These are phyloP conservation scores for Suillus subaureus DNA, from an alignment of 768 basidiomycete genomes.

Conservation along the genomic window DNA sequence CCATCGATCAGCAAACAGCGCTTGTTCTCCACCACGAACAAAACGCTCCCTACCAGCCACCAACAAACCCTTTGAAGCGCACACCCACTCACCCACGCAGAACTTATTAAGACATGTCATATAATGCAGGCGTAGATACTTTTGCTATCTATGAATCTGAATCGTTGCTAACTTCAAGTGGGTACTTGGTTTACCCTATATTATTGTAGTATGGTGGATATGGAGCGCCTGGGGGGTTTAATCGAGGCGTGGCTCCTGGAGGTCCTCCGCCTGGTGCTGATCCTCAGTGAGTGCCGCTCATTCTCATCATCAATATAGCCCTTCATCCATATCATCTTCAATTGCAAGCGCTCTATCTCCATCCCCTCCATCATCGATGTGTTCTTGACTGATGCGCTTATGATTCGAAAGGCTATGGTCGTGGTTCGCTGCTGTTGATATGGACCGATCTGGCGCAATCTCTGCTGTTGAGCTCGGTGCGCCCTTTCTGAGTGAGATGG, in stretches of 20 bases:
- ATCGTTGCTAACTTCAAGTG: not conserved
- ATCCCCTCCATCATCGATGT: not conserved
- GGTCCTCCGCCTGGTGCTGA: conserved; percentile 59
- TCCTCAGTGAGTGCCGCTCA: conserved; percentile 59
- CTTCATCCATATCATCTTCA: not conserved
- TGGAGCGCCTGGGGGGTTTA: conserved; percentile 18
- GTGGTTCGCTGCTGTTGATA: conserved; percentile 74
- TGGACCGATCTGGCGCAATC: conserved; percentile 69
- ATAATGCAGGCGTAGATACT: conserved; percentile 1
- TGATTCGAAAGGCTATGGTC: conserved; percentile 57
- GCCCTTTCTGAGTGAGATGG: conserved; percentile 27
- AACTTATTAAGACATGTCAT: conserved; percentile 7
- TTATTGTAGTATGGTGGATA: conserved; percentile 17
- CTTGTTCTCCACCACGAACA: not conserved
- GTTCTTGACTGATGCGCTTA: not conserved
- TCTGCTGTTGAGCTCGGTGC: conserved; percentile 65
- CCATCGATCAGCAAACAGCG: not conserved
- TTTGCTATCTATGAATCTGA: not conserved
- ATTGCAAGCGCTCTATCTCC: not conserved
- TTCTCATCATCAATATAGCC: not conserved
- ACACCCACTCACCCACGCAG: not conserved
- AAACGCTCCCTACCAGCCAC: not conserved
- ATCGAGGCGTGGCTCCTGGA: conserved; percentile 10
- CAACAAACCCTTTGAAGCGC: not conserved
- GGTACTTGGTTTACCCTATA: not conserved